These are phyloP conservation scores for Rhododendron ferrugineum DNA, from an alignment of 148 eudicot genomes.

Conservation along the genomic window DNA sequence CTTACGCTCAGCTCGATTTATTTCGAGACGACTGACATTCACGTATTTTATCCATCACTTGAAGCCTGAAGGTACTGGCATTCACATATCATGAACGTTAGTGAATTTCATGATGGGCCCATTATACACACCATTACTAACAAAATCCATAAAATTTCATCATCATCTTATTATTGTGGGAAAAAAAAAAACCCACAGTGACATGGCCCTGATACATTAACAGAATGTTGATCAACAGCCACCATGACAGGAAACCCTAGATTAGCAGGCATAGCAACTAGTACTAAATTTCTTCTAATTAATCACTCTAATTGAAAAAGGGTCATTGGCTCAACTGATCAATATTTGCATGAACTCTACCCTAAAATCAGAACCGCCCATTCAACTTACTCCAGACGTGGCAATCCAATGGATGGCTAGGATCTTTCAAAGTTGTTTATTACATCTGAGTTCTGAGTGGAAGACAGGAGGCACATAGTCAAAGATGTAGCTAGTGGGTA, in stretches of 20 bases:
- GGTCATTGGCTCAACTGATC: background rate
- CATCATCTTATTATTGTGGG: background rate
- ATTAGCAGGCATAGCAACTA: background rate
- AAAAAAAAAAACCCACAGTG: background rate
- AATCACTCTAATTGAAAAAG: background rate
- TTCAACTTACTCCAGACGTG: too few relatives aligned
- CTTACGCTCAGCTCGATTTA: too few relatives aligned
- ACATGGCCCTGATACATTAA: background rate
- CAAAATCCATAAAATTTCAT: background rate
- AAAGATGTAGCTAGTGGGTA: conserved; percentile 15
- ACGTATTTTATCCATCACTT: too few relatives aligned
- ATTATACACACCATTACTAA: background rate
- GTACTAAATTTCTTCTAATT: background rate
- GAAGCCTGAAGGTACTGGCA: background rate
- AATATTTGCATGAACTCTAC: background rate
- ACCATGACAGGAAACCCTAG: background rate
- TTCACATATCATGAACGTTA: background rate
- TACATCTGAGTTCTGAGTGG: conserved; percentile 18
- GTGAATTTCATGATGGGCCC: background rate
- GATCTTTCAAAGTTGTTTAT: background rate
- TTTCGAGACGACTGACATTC: too few relatives aligned
- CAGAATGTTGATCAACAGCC: background rate
- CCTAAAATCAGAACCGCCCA: background rate
- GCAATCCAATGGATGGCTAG: background rate
- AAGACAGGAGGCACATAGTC: conserved; percentile 38